Conservation (phyloP, 2,329 filamentous ascomycete species). For the Cladosporium cucumerinum region DNA sequence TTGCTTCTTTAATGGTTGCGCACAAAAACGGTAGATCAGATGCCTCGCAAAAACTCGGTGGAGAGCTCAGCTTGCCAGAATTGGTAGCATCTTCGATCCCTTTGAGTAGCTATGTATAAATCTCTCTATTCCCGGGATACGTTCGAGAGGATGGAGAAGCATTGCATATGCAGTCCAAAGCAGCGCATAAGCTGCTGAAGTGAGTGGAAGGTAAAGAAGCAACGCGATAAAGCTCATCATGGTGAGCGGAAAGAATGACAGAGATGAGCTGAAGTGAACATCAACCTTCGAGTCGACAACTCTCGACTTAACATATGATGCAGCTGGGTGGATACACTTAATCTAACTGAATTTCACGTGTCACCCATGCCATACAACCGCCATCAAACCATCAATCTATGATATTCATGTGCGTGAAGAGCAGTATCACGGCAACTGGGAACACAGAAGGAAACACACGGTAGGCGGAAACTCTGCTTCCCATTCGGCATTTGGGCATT, state of each 20-base stretch:
- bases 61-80: conserved; percentile 29
- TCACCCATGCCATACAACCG: neutral
- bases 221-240: neutral
- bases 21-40: conserved; percentile 34
- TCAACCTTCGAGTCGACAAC: neutral
- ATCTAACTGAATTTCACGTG: neutral
- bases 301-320: neutral
- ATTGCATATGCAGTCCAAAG: neutral
- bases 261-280: neutral
- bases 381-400: neutral
- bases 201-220: neutral
- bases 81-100: conserved; percentile 33
- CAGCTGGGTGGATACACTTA: neutral
- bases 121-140: conserved; percentile 26
- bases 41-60: conserved; percentile 10
- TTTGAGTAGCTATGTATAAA: conserved; percentile 31
- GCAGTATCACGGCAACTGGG: neutral
- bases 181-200: neutral
- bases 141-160: conserved; percentile 6
- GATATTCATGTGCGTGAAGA: neutral
- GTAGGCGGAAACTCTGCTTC: neutral
- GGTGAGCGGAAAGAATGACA: neutral
- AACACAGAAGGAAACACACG: neutral
- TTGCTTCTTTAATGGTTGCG: conserved; percentile 43
- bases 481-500: neutral